phyloP scores from a whole-genome alignment of 2,329 filamentous ascomycete species.

The Fusarium clavum region DNA sequence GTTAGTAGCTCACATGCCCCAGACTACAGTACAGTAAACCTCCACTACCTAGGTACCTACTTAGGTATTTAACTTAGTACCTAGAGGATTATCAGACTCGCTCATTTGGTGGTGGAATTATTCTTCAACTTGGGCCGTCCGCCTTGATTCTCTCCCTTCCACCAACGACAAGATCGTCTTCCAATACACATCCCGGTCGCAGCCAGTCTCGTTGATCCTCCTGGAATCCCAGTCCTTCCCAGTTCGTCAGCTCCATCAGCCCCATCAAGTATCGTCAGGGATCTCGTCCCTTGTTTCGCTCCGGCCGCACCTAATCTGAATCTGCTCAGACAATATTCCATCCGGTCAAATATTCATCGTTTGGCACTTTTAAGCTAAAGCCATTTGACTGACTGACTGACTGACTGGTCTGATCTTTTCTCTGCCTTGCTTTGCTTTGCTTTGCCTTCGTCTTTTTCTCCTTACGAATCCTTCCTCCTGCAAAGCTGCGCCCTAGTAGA shows the following conservation, averaged over 20 bases:
- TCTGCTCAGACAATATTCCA: conserved; percentile 43
- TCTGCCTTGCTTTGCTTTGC: conserved; percentile 30
- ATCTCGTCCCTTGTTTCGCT: conserved; percentile 46
- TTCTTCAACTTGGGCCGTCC: conserved; percentile 38
- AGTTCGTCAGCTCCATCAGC: conserved; percentile 37
- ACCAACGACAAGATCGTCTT: conserved; percentile 44
- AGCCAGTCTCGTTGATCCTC: conserved; percentile 37
- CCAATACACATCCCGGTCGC: conserved; percentile 32
- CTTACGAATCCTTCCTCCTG: conserved; percentile 8
- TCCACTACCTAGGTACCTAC: too few species aligned
- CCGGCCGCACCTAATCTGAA: conserved; percentile 35
- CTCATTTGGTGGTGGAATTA: conserved; percentile 49
- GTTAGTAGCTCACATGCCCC: neutral
- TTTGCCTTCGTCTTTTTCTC: neutral
- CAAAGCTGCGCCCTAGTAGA: conserved; percentile 15
- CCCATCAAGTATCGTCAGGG: conserved; percentile 41
- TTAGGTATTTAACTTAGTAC: neutral
- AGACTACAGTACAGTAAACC: neutral
- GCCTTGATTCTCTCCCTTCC: conserved; percentile 40
- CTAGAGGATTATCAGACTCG: conserved; percentile 2
- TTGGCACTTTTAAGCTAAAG: conserved; percentile 33
- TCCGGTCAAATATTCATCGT: conserved; percentile 46
- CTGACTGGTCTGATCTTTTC: neutral
- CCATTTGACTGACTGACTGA: neutral
- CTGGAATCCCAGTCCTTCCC: conserved; percentile 10